A percentile compares a stretch with the other conserved stretches of the same genome.
Conservation (phyloP, 306 rosid species). For the Cucurbita moschata region DNA sequence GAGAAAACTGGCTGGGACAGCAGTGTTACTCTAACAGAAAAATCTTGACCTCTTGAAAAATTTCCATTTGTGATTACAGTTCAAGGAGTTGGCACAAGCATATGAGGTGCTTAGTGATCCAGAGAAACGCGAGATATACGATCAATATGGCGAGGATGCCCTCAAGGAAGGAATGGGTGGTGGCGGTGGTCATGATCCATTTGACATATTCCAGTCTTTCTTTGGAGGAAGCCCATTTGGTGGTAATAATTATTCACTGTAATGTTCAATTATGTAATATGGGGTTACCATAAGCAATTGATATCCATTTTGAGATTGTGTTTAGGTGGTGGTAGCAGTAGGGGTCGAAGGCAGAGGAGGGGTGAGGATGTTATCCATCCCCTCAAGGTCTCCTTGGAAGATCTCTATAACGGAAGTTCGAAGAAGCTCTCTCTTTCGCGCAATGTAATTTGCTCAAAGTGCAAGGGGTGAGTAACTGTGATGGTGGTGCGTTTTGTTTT, state of each 20-base stretch:
- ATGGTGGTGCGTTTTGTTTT: background rate
- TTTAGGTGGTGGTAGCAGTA: constrained; percentile 61
- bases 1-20: background rate
- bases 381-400: constrained; percentile 85
- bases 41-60: background rate
- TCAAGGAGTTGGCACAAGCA: constrained; percentile 90
- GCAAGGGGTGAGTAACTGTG: constrained; percentile 54
- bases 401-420: constrained; percentile 63
- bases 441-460: constrained; percentile 64
- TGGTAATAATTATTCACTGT: constrained; percentile 21
- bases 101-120: constrained; percentile 90
- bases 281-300: background rate
- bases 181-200: constrained; percentile 87
- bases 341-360: constrained; percentile 91
- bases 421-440: constrained; percentile 94
- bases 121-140: constrained; percentile 88
- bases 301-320: background rate
- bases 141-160: constrained; percentile 87
- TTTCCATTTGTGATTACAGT: constrained; percentile 18
- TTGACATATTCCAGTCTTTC: constrained; percentile 84
- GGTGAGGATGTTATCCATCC: constrained; percentile 95
- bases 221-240: constrained; percentile 83
- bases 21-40: background rate
- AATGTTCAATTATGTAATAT: background rate
- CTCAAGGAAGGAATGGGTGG: constrained; percentile 99